Evolutionary conservation across 2,329 filamentous ascomycete genomes (phyloP).

Genomic region (Blastomyces emzantsi): DNA sequence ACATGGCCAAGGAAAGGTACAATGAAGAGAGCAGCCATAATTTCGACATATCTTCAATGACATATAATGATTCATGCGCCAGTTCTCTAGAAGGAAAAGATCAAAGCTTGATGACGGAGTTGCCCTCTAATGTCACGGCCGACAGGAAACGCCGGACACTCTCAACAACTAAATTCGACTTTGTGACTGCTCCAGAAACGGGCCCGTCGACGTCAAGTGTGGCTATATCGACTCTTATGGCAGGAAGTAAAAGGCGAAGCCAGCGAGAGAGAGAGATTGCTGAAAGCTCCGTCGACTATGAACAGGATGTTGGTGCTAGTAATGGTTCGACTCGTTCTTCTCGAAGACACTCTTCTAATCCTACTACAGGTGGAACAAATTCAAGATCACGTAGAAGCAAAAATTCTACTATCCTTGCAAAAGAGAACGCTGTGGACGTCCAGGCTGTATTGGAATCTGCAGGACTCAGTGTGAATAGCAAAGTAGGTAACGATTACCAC

Average conservation of each 20-base stretch:
- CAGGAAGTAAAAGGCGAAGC: slow-evolving; percentile 16
- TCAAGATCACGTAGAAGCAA: slow-evolving; percentile 5
- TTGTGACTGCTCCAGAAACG: slow-evolving; percentile 4
- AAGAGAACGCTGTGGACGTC: background rate
- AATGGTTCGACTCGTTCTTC: slow-evolving; percentile 18
- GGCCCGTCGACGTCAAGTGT: slow-evolving; percentile 15
- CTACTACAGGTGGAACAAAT: background rate
- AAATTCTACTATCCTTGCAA: background rate
- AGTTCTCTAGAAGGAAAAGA: slow-evolving; percentile 17
- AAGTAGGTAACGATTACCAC: background rate
- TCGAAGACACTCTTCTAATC: slow-evolving; percentile 29
- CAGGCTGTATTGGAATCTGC: background rate
- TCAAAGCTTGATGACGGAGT: slow-evolving; percentile 12
- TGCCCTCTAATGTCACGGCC: slow-evolving; percentile 22
- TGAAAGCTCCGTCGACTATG: background rate
- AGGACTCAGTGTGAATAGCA: background rate
- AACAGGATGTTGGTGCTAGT: background rate
- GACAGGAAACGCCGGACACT: slow-evolving; percentile 26
- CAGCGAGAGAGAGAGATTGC: slow-evolving; percentile 9
- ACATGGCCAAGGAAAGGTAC: slow-evolving; percentile 11
- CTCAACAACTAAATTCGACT: slow-evolving; percentile 18
- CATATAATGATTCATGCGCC: slow-evolving; percentile 16
- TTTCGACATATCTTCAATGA: slow-evolving; percentile 8
- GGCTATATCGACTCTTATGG: slow-evolving; percentile 18
- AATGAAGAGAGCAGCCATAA: slow-evolving; percentile 5